Evolutionary conservation across 495 filamentous ascomycete species (phyloP), one percentile per base, ranked within the genome.

Genomic region (Lindgomyces ingoldianus): DNA sequence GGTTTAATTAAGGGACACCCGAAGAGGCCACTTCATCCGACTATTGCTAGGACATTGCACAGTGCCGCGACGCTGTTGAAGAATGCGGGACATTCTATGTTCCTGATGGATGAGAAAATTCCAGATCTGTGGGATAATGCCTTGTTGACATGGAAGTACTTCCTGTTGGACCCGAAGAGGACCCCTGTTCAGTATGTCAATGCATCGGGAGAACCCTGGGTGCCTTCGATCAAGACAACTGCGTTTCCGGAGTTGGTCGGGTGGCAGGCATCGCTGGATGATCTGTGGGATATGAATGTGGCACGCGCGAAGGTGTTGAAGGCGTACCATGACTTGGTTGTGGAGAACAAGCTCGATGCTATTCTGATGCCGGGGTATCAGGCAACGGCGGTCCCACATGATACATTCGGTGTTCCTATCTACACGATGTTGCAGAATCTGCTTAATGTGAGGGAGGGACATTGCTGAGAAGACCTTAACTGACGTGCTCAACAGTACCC

Each of bases 371-470:
- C 81, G 10, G 76, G 74, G 41, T 75, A 77, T 42, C 79, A 81
- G 71, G 78, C 69, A 14, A 81, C 79, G 9, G 81, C 82, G 0
- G 73, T 78, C 21, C 65, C 71, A 11, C 75, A 81, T 65, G 83
- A 85, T 72, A 77, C 74, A 0, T 85, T 75, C 63, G 79, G 80
- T 0, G 62, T 75, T 50, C 72, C 76, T 16, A 50, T 76, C 4
- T 84, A 84, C 65, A 83, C 83, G 2, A 69, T 78, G 8, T 55
- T 83, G 26, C 73, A 74, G 71, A 84, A 83, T 58, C n/a, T 83
- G 57, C 54, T 84, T 2, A 80, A 84, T 74, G 82, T 83, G 71
- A 68, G 81, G 44, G 42, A 12, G 25, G 30, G 30, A 46, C 24
- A 49, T 27, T 8, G 30, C n/a, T 42, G 10, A 19, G 9, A 14